Base-by-base conservation (phyloP, 2,329 filamentous ascomycete genomes). In the Diaporthe longicolla region DNA sequence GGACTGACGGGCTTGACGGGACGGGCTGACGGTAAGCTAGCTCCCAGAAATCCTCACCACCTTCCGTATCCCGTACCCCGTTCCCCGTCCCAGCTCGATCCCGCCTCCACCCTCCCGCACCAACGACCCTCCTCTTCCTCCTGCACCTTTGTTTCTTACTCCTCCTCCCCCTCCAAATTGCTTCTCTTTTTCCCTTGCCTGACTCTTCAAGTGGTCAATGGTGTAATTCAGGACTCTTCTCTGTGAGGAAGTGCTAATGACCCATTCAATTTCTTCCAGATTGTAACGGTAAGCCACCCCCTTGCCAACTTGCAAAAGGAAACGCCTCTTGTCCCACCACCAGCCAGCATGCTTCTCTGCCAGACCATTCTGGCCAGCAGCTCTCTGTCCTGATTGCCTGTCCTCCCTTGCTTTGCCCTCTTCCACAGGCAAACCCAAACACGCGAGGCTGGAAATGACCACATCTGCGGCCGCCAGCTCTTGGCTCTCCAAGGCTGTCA, bases 41-140 rank as follows among this genome's bases (percentile, higher is more conserved):
- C 40, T 40, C 24, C 8, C 63, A n/a, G 37, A 45, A 40, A 68
- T 68, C 32, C 63, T 68, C 63, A 68, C 63, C 63, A 68, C 63
- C 63, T 68, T 68, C 63, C 63, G 63, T 40, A 54, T 54, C 63
- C 63, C 63, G 63, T 66, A 19, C 40, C 40, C 37, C 37, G 37
- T 40, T n/a, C 17, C 45, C 63, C 45, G 43, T 52, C 61, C 61
- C 61, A 50, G 37, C 32, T 37, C 45, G 8, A 65, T 45, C 24
- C 45, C 45, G 26, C 63, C 63, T 52, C 32, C 32, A 37, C 55
- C 55, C 35, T 6, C 61, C 29, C 48, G 29, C 45, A 26, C 43
- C 21, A 24, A 10, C 45, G 1, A 1, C 17, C 13, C 24, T 13
- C 43, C 43, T 52, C 21, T 48, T 29, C 13, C 48, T 37, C 40